These are phyloP conservation scores for Aspergillus nidulans DNA, from an alignment of 495 filamentous ascomycete genomes.

Conservation along the genomic window DNA sequence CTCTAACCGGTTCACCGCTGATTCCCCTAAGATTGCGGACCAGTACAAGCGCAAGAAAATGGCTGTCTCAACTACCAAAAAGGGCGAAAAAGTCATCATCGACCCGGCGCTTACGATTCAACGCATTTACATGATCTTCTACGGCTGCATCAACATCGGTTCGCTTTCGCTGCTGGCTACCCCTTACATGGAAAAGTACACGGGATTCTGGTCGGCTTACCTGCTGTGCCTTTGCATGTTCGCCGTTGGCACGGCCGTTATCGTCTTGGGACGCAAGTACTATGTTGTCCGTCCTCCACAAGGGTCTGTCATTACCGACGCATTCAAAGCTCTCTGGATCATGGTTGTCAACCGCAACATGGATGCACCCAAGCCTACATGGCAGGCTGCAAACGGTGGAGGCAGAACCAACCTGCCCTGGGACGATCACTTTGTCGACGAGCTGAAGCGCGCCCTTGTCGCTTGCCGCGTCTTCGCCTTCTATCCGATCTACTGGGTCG, in stretches of 20 bases:
- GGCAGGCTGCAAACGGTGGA: constrained; percentile 46
- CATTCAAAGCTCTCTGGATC: constrained; percentile 58
- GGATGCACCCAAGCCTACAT: constrained; percentile 58
- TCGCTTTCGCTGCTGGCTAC: constrained; percentile 60
- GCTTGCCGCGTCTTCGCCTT: constrained; percentile 60
- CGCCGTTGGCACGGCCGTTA: constrained; percentile 45
- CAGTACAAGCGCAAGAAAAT: constrained; percentile 66
- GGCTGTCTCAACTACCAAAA: constrained; percentile 46
- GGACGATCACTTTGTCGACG: constrained; percentile 62
- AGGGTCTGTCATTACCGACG: constrained; percentile 58
- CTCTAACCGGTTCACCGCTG: background rate
- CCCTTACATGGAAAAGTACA: constrained; percentile 60
- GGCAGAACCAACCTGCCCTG: constrained; percentile 37
- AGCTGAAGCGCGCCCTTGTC: constrained; percentile 54
- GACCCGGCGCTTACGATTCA: constrained; percentile 72
- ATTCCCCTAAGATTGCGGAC: constrained; percentile 55
- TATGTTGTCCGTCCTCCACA: constrained; percentile 62
- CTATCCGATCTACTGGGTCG: constrained; percentile 59
- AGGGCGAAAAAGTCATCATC: constrained; percentile 69
- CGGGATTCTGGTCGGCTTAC: constrained; percentile 73
- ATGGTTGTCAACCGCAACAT: constrained; percentile 51
- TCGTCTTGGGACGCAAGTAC: constrained; percentile 51
- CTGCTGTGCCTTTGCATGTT: constrained; percentile 64
- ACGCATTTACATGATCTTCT: constrained; percentile 72
- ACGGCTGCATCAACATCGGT: constrained; percentile 74